Percentiles rank a stretch among this genome's conserved stretches.
These are phyloP conservation scores for Russula sp. DNA, from an alignment of 768 basidiomycete species.

Conservation along the genomic window DNA sequence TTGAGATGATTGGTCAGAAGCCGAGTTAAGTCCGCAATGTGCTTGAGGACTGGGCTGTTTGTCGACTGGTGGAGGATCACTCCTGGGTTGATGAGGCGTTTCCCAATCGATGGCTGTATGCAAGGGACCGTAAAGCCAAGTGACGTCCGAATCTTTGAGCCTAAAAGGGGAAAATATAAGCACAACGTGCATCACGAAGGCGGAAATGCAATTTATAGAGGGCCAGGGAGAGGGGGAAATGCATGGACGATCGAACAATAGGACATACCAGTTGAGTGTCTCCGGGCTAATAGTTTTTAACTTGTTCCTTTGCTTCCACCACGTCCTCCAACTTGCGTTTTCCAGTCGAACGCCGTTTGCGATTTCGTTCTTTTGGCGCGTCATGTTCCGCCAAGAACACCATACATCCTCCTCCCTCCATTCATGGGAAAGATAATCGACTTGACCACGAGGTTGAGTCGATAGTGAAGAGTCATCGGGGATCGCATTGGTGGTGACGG, in stretches of 20 bases:
- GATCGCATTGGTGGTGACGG: constrained; percentile 45
- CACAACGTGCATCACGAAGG: neutral
- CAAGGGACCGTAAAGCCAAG: constrained; percentile 96
- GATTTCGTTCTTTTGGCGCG: constrained; percentile 96
- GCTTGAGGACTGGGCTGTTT: constrained; percentile 40
- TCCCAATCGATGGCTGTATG: constrained; percentile 89
- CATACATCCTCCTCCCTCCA: constrained; percentile 99
- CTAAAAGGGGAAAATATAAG: constrained; percentile 36
- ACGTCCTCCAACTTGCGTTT: constrained; percentile 97
- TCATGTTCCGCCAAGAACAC: constrained; percentile 98
- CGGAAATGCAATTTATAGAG: neutral
- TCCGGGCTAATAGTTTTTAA: constrained; percentile 93
- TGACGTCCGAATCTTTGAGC: constrained; percentile 99
- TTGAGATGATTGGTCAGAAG: constrained; percentile 18
- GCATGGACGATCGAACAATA: neutral
- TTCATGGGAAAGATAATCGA: constrained; percentile 96
- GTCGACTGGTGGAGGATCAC: constrained; percentile 33
- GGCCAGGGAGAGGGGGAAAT: neutral
- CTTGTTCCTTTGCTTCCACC: constrained; percentile 99
- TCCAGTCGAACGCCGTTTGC: constrained; percentile 91
- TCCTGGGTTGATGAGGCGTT: constrained; percentile 51
- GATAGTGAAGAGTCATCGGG: constrained; percentile 73
- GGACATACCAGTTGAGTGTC: constrained; percentile 90
- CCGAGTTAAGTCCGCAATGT: constrained; percentile 41
- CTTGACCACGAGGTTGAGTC: constrained; percentile 85